Percentiles rank a stretch among this genome's conserved stretches.
phyloP scores from a whole-genome alignment of 2,329 filamentous ascomycete species.

The Hypoxylon sp. region DNA sequence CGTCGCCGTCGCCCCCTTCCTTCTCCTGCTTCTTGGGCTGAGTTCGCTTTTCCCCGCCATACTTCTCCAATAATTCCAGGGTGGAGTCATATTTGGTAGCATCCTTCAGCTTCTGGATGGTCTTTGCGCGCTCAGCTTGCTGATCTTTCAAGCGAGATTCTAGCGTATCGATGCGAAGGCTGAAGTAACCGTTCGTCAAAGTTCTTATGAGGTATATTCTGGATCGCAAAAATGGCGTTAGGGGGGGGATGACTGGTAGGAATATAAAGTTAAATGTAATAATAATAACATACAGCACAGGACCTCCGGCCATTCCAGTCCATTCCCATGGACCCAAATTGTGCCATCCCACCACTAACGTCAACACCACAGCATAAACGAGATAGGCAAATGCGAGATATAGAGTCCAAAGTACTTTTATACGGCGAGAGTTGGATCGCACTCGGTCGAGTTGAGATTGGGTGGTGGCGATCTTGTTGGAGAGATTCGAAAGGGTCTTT shows the following conservation, averaged over 20 bases:
- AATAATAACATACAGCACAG: slow-evolving; percentile 69
- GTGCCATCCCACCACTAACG: slow-evolving; percentile 84
- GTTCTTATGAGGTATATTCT: slow-evolving; percentile 84
- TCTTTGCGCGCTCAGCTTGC: slow-evolving; percentile 80
- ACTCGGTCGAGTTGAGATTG: slow-evolving; percentile 77
- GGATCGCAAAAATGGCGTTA: slow-evolving; percentile 14
- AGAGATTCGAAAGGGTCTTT: slow-evolving; percentile 83
- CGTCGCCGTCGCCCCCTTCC: slow-evolving; percentile 33
- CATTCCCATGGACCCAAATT: slow-evolving; percentile 82
- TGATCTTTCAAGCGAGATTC: slow-evolving; percentile 75
- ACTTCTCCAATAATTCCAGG: slow-evolving; percentile 91
- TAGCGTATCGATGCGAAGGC: slow-evolving; percentile 78
- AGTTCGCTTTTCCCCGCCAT: slow-evolving; percentile 69
- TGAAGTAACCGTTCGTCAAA: slow-evolving; percentile 74
- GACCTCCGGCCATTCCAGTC: slow-evolving; percentile 78
- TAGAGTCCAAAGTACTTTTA: slow-evolving; percentile 86
- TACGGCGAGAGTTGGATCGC: slow-evolving; percentile 76
- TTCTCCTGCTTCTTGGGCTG: slow-evolving; percentile 44
- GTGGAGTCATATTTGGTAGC: slow-evolving; percentile 97
- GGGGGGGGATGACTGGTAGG: slow-evolving; percentile 14
- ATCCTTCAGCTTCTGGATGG: slow-evolving; percentile 92
- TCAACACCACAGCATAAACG: slow-evolving; percentile 81
- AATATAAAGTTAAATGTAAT: background rate
- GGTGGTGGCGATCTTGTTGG: slow-evolving; percentile 80
- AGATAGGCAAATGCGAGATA: slow-evolving; percentile 93